phyloP scores from a whole-genome alignment of 495 filamentous ascomycete genomes.

The Neurospora sp. region DNA sequence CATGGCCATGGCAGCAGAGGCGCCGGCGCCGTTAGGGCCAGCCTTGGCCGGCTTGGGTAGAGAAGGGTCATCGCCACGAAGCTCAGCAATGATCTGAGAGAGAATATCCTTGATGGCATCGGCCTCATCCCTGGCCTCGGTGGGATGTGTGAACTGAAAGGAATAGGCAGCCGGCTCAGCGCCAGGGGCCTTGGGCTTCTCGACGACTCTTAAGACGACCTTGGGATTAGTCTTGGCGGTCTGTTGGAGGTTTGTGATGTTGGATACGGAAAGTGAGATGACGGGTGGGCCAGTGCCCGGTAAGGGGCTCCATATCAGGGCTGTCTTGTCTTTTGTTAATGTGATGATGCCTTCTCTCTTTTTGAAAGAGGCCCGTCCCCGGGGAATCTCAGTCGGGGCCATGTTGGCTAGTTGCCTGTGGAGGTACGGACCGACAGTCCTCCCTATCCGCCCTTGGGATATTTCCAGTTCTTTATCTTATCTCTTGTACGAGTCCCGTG shows the following conservation, averaged over 20 bases:
- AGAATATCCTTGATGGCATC: slow-evolving; percentile 73
- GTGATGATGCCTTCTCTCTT: slow-evolving; percentile 88
- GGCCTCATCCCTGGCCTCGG: slow-evolving; percentile 69
- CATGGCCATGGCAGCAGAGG: slow-evolving; percentile 36
- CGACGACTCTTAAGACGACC: slow-evolving; percentile 84
- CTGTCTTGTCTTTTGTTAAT: slow-evolving; percentile 55
- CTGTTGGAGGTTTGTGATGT: slow-evolving; percentile 87
- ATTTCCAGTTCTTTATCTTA: neutral
- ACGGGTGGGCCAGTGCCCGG: slow-evolving; percentile 42
- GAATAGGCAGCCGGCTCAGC: slow-evolving; percentile 54
- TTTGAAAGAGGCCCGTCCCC: slow-evolving; percentile 74
- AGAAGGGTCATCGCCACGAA: slow-evolving; percentile 46
- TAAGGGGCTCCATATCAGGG: slow-evolving; percentile 71
- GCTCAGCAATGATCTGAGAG: slow-evolving; percentile 59
- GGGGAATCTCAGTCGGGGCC: slow-evolving; percentile 45
- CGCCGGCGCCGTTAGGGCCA: slow-evolving; percentile 19
- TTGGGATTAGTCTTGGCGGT: slow-evolving; percentile 73
- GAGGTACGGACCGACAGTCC: neutral
- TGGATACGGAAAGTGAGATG: slow-evolving; percentile 58
- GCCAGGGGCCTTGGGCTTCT: slow-evolving; percentile 44
- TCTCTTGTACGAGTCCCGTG: neutral
- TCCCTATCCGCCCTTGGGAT: neutral
- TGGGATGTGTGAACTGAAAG: slow-evolving; percentile 74
- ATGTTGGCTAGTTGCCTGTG: slow-evolving; percentile 4
- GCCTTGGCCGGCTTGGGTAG: slow-evolving; percentile 30